phyloP scores from a whole-genome alignment of 164 flowering plant genomes.

The Paratinospora sagittata region DNA sequence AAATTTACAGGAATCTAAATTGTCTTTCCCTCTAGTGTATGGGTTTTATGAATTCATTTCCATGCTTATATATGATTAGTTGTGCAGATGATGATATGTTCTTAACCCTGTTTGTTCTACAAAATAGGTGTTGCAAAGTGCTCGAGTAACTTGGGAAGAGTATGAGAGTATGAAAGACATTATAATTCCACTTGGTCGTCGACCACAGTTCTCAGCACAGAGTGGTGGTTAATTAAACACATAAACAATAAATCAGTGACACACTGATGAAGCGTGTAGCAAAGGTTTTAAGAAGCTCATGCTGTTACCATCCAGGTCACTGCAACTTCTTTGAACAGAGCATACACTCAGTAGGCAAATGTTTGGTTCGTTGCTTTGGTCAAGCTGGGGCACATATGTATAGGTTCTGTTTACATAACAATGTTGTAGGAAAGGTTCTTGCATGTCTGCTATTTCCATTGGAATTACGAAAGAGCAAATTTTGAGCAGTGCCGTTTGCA shows the following conservation, averaged over 20 bases:
- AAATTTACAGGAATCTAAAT: too few species aligned
- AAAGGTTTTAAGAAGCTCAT: neutral
- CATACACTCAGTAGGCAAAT: neutral
- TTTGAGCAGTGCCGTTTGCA: too few species aligned
- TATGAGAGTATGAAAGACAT: constrained; percentile 72
- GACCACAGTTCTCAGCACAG: constrained; percentile 60
- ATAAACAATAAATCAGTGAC: neutral
- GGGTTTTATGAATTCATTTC: neutral
- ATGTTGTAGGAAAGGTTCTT: neutral
- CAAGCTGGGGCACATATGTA: neutral
- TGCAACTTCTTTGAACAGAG: neutral
- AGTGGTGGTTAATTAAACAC: constrained; percentile 44
- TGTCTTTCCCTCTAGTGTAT: neutral
- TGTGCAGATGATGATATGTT: neutral
- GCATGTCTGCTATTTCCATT: neutral
- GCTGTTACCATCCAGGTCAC: neutral
- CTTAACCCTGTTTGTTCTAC: neutral
- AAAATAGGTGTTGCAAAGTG: constrained; percentile 58
- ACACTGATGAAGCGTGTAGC: neutral
- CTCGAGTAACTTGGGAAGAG: constrained; percentile 54
- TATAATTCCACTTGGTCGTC: constrained; percentile 68
- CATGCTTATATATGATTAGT: too few species aligned
- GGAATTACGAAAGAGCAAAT: neutral
- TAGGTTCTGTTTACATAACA: neutral
- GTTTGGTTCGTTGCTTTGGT: too few species aligned